Base-by-base conservation (phyloP, 495 filamentous ascomycete genomes). In the Lepraria neglecta region DNA sequence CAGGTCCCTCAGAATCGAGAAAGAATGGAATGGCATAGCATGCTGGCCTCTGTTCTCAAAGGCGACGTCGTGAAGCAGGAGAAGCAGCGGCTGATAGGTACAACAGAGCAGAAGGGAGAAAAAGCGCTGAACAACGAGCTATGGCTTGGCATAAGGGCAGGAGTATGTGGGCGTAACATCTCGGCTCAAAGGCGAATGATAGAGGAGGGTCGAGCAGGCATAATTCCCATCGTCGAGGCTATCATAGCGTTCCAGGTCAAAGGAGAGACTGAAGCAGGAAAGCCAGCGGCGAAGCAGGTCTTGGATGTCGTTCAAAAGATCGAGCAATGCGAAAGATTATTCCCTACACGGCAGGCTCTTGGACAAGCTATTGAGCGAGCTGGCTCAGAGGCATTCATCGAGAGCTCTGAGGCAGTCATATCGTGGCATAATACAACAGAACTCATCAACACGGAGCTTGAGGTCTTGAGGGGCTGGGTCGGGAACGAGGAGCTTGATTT, bases 371-470 rank as follows among this genome's bases (percentile, higher is more conserved):
- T 96, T 65, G 86, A 88, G 15, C 77, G 85, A 46, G 84, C 85
- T 24, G 86, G 82, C 10, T 95, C 91, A 7, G 77, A 81, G 5
- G 80, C 85, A 28, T 97, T 90, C 70, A 76, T 78, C 53, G 83
- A 90, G 48, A 91, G 88, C 44, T 91, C 87, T 66, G 89, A 92
- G 63, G 85, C 94, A 35, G 83, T 98, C 58, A 86, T 95, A 60
- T 84, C 95, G 0, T 98, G 94, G 94, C 87, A 96, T 73, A 97
- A 97, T 71, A 96, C 92, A 46, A 97, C 92, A n/a, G 84, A 92
- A 69, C 85, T 97, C 66, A 97, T 98, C 77, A 96, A 92, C 69
- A 97, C 90, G 4, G 88, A 97, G 70, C 79, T 98, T 50, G 85
- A 83, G 33, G 90, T 97, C 61, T 72, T 98, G 61, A 90, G 91